Base-by-base conservation (phyloP, 2,329 filamentous ascomycete species). In the Sporothrix pallida region DNA sequence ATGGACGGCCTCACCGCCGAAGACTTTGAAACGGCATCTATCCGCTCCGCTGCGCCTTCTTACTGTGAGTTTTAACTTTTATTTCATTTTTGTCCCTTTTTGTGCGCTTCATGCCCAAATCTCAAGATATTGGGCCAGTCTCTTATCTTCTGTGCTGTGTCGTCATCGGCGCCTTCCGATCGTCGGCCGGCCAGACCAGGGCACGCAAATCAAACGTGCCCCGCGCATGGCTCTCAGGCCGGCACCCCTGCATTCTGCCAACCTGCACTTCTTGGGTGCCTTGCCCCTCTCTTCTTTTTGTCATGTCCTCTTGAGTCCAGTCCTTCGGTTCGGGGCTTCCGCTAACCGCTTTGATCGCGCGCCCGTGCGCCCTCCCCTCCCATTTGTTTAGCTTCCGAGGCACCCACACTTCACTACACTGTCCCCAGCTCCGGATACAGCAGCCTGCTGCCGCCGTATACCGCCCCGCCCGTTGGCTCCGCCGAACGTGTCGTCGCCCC, bases 11-110 rank as follows among this genome's bases (percentile, higher is more conserved):
- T 85, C 73, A 81, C 79, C 76, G 78, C 82, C 6, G 87, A 89
- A 74, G 90, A 92, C 79, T 89, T 91, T 74, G 90, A 92, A 78
- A 91, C 90, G 26, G 86, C 88, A 7, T 92, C 91, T 10, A 87
- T 92, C 75, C 88, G 85, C 77, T 92, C 90, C 20, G 87, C 87
- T 8, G 90, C 90, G n/a, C 90, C 90, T 56, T 92, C 90, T 10
- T 92, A 92, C 80, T 84, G 88, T 90, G 77, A 85, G 87, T 83
- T 42, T 52, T 42, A 6, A 46, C 48, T 37, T 60, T 44, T 17
- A 31, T 13, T 37, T 58, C n/a, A n/a, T 4, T n/a, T n/a, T n/a
- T 52, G 42, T 23, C 8, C 3, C 4, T 44, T 12, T 12, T n/a
- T 23, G 31, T 37, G 20, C 13, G 13, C 44, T 13, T 20, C 6